These are phyloP conservation scores for Pichia kudriavzevii DNA, from an alignment of 1,139 yeast genomes.

Conservation along the genomic window DNA sequence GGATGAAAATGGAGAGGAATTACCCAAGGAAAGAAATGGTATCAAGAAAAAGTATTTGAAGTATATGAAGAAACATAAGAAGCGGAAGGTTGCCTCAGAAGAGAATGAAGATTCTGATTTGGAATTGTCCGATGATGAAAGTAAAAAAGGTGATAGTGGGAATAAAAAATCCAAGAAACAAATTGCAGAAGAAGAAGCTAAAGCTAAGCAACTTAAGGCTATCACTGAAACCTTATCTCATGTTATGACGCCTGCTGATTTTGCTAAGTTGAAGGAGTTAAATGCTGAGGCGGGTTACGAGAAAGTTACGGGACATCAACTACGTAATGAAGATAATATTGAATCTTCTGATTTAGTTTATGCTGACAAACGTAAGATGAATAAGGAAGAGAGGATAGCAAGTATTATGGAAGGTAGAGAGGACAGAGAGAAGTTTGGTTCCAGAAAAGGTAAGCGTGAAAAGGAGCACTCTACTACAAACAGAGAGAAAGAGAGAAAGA, in stretches of 20 bases:
- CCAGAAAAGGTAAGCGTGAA: conserved; percentile 77
- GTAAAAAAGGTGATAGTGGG: conserved; percentile 26
- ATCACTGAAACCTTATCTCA: conserved; percentile 61
- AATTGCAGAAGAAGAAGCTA: conserved; percentile 27
- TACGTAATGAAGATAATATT: conserved; percentile 68
- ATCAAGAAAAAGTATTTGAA: conserved; percentile 28
- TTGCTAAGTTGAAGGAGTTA: conserved; percentile 86
- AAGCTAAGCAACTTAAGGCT: conserved; percentile 34
- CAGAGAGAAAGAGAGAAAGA: conserved; percentile 92
- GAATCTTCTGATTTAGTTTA: conserved; percentile 80
- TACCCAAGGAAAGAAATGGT: conserved; percentile 36
- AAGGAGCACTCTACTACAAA: conserved; percentile 82
- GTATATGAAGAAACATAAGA: conserved; percentile 28
- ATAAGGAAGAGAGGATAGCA: conserved; percentile 84
- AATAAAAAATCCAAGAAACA: conserved; percentile 24
- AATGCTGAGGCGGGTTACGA: conserved; percentile 78
- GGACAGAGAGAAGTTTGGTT: conserved; percentile 84
- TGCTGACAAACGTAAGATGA: conserved; percentile 74
- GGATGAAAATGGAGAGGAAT: conserved; percentile 34
- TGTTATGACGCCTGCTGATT: conserved; percentile 94
- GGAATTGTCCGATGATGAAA: conserved; percentile 35
- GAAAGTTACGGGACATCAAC: conserved; percentile 48
- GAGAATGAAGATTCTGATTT: conserved; percentile 37
- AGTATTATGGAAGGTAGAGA: conserved; percentile 86
- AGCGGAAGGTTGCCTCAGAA: conserved; percentile 22